Base-by-base conservation (phyloP, 352 stramenopile genomes). In the Phytophthora litchii region DNA sequence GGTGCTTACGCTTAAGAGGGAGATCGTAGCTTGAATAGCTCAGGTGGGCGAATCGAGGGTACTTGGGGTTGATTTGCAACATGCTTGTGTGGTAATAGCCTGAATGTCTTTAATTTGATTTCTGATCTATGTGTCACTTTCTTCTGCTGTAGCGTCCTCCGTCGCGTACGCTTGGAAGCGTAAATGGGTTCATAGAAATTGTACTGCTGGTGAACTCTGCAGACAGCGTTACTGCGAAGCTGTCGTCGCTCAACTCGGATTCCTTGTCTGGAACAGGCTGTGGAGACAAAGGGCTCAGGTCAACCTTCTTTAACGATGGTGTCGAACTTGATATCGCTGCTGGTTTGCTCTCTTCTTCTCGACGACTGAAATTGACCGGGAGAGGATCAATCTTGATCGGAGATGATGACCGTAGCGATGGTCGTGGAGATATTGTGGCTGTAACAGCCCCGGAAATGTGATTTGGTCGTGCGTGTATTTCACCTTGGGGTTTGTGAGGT, bases 1-100 rank as follows among this genome's bases (percentile, higher is more conserved):
- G 31, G 71, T 94, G 9, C 66, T 94, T 10, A 91, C 82, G 27
- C 68, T 88, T 12, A 92, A 92, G 66, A 65, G 47, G 4, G 70
- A 80, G 14, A 34, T 92, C 1, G 75, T 76, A 40, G 78, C 80
- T 7, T 92, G 45, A 78, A 42, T 35, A 25, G 11, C 36, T 54
- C 29, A 43, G 36, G 31, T 12, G 35, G 44, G 23, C 13, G 34
- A 38, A 27, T 50, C 25, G 14, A 25, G 29, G 29, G 29, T 34
- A 34, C 29, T 34, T 21, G 10, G 20, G 9, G 17, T 45, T 21
- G 16, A 19, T 31, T 25, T 23, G 14, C 10, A 27, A 53, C 23
- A 36, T 25, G 19, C 17, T 44, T 32, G 14, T 23, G 23, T 19
- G 27, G 27, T 3, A 11, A 51, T 40, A 40, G 12, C 37, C 7